A percentile compares a stretch with the other conserved stretches of the same genome.
phyloP scores from a whole-genome alignment of 1,284 basidiomycete species.

The Cryptococcus maquisensis region DNA sequence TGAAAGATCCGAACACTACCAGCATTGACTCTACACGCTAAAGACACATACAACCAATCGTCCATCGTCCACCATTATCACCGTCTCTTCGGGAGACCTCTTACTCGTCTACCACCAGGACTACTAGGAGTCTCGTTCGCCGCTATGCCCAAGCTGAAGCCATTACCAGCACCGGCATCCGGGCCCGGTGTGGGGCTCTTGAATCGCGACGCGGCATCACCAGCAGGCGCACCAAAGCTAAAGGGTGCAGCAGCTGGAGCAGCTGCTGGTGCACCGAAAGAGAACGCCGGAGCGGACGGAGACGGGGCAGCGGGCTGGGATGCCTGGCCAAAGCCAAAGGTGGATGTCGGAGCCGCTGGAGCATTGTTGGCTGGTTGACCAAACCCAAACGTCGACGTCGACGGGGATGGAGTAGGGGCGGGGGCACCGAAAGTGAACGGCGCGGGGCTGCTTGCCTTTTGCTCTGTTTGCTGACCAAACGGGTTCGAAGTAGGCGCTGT shows the following conservation, averaged over 20 bases:
- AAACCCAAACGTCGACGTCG: conserved; percentile 10
- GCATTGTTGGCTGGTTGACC: conserved; percentile 1
- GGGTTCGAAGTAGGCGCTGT: conserved; percentile 14
- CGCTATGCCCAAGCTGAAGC: conserved; percentile 17
- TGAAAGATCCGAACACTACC: too few relatives aligned
- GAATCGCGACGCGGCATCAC: conserved; percentile 7
- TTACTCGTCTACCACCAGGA: conserved; percentile 16
- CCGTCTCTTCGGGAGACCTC: conserved; percentile 14
- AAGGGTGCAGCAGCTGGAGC: neutral
- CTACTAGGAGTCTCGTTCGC: conserved; percentile 7
- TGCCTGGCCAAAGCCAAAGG: conserved; percentile 2
- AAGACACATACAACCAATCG: neutral
- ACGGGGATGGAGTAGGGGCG: neutral
- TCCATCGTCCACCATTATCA: neutral
- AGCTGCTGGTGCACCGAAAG: conserved; percentile 6
- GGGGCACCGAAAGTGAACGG: conserved; percentile 10
- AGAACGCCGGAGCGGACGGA: conserved; percentile 4
- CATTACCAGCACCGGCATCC: conserved; percentile 5
- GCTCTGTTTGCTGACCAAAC: conserved; percentile 10
- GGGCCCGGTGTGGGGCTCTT: conserved; percentile 15
- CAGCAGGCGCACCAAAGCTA: conserved; percentile 2
- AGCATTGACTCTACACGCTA: neutral
- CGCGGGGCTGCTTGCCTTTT: neutral
- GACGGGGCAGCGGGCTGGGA: conserved; percentile 3
- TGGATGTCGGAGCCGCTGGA: neutral